These are phyloP conservation scores for Amanita pseudoporphyria DNA, from an alignment of 768 basidiomycete species.

Conservation along the genomic window DNA sequence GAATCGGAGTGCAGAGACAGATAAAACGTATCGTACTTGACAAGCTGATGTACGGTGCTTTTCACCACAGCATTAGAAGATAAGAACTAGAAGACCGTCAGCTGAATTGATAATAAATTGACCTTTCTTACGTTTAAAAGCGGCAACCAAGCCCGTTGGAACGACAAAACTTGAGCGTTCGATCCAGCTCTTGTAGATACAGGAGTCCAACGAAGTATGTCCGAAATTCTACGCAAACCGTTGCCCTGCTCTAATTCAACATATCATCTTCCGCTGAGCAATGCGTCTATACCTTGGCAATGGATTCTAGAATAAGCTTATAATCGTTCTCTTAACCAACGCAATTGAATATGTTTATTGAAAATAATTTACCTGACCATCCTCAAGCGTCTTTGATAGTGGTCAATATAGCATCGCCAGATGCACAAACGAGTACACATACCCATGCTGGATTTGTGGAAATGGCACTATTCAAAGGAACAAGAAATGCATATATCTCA, in stretches of 20 bases:
- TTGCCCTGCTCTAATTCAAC: constrained; percentile 27
- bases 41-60: constrained; percentile 39
- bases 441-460: constrained; percentile 34
- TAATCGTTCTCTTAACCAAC: not conserved
- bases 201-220: constrained; percentile 35
- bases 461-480: constrained; percentile 28
- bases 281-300: constrained; percentile 25
- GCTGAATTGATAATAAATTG: not conserved
- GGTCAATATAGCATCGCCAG: too few relatives aligned
- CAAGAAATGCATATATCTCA: constrained; percentile 38
- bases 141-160: constrained; percentile 47
- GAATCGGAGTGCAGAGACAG: not conserved
- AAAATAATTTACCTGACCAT: constrained; percentile 38
- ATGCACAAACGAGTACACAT: constrained; percentile 6
- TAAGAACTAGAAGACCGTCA: constrained; percentile 32
- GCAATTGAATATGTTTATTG: not conserved
- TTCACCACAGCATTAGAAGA: constrained; percentile 51
- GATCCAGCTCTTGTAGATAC: constrained; percentile 31
- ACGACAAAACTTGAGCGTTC: constrained; percentile 32
- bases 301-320: constrained; percentile 28
- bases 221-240: constrained; percentile 38
- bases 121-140: constrained; percentile 33
- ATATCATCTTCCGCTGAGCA: not conserved
- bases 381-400: constrained; percentile 29
- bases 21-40: constrained; percentile 32